Evolutionary conservation across 805 yeast genomes (phyloP).

Genomic region (Diddensiella santjacobensis): DNA sequence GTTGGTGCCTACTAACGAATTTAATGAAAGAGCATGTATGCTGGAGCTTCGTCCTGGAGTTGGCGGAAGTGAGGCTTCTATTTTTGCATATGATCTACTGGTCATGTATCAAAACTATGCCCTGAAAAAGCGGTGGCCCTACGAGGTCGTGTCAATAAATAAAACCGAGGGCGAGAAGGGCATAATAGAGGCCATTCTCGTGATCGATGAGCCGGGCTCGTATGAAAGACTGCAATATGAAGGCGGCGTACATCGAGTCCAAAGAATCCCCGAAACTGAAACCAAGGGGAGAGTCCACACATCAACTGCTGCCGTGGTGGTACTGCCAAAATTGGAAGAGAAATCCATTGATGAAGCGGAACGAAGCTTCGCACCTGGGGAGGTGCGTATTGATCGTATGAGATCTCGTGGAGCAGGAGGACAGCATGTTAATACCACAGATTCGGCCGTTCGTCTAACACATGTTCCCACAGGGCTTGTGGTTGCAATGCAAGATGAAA

Average conservation of each 20-base stretch:
- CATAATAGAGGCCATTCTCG: constrained; percentile 68
- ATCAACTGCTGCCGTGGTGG: constrained; percentile 93
- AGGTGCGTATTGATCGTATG: constrained; percentile 93
- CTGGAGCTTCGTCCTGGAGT: constrained; percentile 91
- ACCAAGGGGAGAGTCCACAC: constrained; percentile 93
- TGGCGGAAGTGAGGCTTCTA: constrained; percentile 90
- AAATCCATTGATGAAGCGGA: constrained; percentile 48
- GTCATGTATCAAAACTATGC: constrained; percentile 80
- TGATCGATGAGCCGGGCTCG: constrained; percentile 71
- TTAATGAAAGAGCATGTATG: constrained; percentile 71
- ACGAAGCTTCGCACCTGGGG: constrained; percentile 76
- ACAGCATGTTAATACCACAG: constrained; percentile 96
- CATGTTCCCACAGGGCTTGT: constrained; percentile 89
- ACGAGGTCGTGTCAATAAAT: constrained; percentile 53
- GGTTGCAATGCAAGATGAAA: constrained; percentile 88
- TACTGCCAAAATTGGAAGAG: constrained; percentile 69
- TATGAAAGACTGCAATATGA: constrained; percentile 73
- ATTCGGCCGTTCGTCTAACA: constrained; percentile 89
- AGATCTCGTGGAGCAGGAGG: constrained; percentile 97
- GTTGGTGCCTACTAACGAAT: constrained; percentile 72
- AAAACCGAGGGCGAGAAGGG: constrained; percentile 54
- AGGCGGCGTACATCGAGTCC: constrained; percentile 96
- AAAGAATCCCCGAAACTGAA: constrained; percentile 90
- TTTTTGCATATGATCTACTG: constrained; percentile 76
- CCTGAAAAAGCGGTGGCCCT: constrained; percentile 61